Evolutionary conservation across 2,329 filamentous ascomycete genomes (phyloP), one percentile per base, ranked within the genome.

Genomic region (Huntiella decipiens): DNA sequence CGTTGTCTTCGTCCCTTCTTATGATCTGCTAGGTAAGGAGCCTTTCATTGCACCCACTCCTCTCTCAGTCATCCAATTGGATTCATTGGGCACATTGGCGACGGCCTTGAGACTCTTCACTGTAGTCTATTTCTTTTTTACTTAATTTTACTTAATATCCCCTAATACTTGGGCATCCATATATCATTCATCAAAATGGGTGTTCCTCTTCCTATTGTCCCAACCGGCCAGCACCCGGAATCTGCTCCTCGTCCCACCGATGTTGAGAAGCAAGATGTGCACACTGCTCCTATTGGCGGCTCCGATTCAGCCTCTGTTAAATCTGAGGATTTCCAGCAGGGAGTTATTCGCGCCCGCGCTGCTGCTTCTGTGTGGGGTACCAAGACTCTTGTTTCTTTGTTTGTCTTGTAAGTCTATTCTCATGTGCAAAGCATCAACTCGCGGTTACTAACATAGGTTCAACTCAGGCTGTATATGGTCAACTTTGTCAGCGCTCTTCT

Each of bases 301-400:
- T 53, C 51, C 3, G 52, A 55, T 38, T 51, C 53, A 15, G 40
- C 44, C 31, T 58, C 56, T 4, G 47, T 56, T 13, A 47, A 56
- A 33, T 58, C 59, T 50, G 32, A 43, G 8, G 35, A 43, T 11
- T 49, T 49, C 40, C 60, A 64, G 47, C 56, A 56, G 10, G 63
- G 64, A 51, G 61, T 66, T 15, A 56, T 58, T 47, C 53, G 54
- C 12, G 61, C 63, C 33, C 58, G 63, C 45, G 63, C 63, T 5
- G 54, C 63, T 48, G 65, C 64, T 3, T 54, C 55, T 3, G 54
- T 63, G 22, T 66, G 63, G 63, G 58, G 56, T 32, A 57, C 52
- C 39, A 59, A 56, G 52, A 57, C 58, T 15, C 52, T 65, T 46
- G 62, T 58, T 57, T 47, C 54, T 40, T 61, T 61, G 42, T 66